Evolutionary conservation across 352 stramenopile genomes (phyloP), one percentile per base, ranked within the genome.

Genomic region (Thalassiosira oceanica): DNA sequence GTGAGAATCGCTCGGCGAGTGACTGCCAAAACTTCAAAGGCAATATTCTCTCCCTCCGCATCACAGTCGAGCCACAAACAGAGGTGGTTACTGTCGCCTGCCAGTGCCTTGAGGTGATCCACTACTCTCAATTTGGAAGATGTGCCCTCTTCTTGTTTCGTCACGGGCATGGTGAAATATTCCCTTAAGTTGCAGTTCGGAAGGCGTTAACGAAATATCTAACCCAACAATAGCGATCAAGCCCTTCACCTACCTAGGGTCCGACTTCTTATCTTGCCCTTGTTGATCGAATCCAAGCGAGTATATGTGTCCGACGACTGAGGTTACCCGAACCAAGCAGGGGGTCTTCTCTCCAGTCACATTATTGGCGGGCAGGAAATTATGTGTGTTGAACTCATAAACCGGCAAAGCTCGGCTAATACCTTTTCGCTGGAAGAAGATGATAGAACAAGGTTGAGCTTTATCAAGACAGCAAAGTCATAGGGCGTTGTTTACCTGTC

Each of bases 41-140:
- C 89, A 60, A 93, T 93, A 52, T 91, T 92, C 39, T 93, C 86
- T 27, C 86, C 86, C 67, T 93, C 87, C 31, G 61, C 16, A 77
- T 93, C 87, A 56, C 87, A 93, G 74, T 93, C 87, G 18, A 93
- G 48, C 87, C 87, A 93, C 8, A 93, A 50, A n/a, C 92, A 74
- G 3, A 93, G 39, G 27, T 76, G 61, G 41, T 91, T 53, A 21
- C 60, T 55, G n/a, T 68, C 61, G 24, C 76, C 71, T 18, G 60
- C 74, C 54, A 91, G 68, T 26, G 58, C 45, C 39, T 83, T 61
- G 21, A 91, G 55, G 27, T 87, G 78, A 27, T 81, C 57, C 27
- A 80, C 31, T 3, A 85, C 78, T 24, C 71, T 23, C 37, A 81
- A 52, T 37, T 75, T 69, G 13, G 56, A 64, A 27, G 77, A 60